Base-by-base conservation (phyloP, 495 filamentous ascomycete genomes). In the Xylaria palmicola region DNA sequence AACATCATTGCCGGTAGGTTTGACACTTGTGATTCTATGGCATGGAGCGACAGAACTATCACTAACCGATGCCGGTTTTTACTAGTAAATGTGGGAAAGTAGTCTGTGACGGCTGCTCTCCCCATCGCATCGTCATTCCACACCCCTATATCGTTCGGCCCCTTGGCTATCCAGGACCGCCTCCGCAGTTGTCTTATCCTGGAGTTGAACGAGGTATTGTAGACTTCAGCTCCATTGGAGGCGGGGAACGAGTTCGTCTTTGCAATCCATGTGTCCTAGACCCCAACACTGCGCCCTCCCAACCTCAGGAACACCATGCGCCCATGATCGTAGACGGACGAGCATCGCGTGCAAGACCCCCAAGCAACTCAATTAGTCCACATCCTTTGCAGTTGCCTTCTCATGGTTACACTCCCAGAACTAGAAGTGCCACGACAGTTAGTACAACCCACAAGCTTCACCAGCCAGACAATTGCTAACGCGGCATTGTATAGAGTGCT, bases 211-310 rank as follows among this genome's bases (percentile, higher is more conserved):
- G 81, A 24, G 80, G 83, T 24, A 73, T 69, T 45, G 62, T 68
- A 4, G 73, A 74, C 36, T 73, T 78, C 30, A 63, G 66, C 40
- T 50, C 52, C 10, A 77, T 91, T 3, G 86, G 85, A 26, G 92
- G 92, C 41, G 92, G 92, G 10, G 90, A 92, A 69, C 86, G 91
- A 75, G 92, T 97, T 39, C 84, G 92, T 51, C 86, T 97, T 10
- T 97, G 92, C 80, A 96, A 97, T 68, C 92, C 92, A 1, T 97
- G 92, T 68, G 92, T 97, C 20, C 92, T 92, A 26, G 92, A 97
- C 74, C 92, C 92, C 3, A 95, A 94, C 64, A 89, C 83, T 15
- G 82, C 86, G 30, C 92, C 90, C 44, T 77, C 78, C 13, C 72
- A 72, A 51, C 65, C 65, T n/a, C 74, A 73, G 30, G 64, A 13